Base-by-base conservation (phyloP, 495 filamentous ascomycete species). In the Penicillium riverlandense region DNA sequence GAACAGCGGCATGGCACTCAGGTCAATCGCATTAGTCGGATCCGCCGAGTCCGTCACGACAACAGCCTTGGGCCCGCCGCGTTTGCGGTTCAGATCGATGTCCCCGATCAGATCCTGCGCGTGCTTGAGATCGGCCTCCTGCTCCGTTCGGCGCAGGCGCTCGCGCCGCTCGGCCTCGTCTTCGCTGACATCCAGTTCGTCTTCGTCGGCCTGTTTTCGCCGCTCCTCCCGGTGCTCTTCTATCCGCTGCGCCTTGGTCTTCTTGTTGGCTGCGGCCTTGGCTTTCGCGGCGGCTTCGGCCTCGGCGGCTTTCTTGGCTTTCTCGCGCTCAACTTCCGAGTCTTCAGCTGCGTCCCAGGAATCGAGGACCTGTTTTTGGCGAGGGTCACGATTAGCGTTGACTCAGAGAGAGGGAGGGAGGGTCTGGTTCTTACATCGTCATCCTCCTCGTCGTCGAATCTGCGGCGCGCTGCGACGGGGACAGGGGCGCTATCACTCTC, bases 271-370 rank as follows among this genome's bases (percentile, higher is more conserved):
- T 35, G 86, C 86, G n/a, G 90, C 90, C 59, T 88, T 87, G 39
- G 86, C 86, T 1, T 90, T 86, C 29, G 86, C 89, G 63, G 91
- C 94, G 39, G 89, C 91, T 62, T 88, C 90, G 48, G 79, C 82
- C 56, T 89, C 90, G 8, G 79, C 88, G 11, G 81, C 88, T 67
- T 86, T 86, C 69, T 85, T 88, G 15, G 79, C 86, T 74, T 96
- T 97, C 66, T 96, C 90, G 50, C 88, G 86, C 71, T 99, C 94
- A 41, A 83, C 90, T 57, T 99, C 94, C 40, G 88, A 94, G 70
- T 99, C 94, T 57, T 96, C 92, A 45, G 86, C 92, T 34, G 88
- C 91, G 53, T 96, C 90, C 94, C 94, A 99, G 14, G 88, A 91
- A 37, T 99, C 94, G 45, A 96, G 78, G 44, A 96, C 88, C 86